Percentiles rank a stretch among this genome's conserved stretches.
Evolutionary conservation across 495 filamentous ascomycete genomes (phyloP).

Genomic region (Penicillium malachiteum): DNA sequence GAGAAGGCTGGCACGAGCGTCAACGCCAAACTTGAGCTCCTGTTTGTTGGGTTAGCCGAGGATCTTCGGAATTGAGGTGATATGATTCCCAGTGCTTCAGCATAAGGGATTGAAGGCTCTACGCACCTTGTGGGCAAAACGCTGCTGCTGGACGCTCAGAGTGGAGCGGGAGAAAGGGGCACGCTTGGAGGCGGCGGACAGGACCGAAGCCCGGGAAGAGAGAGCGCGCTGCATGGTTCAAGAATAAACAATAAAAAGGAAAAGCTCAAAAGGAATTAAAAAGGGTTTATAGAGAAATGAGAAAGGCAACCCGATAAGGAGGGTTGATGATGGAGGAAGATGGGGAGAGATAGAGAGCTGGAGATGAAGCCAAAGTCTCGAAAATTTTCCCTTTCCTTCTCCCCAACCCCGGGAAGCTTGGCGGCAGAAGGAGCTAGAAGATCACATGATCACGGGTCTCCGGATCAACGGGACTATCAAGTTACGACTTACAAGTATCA

Average conservation of each 20-base stretch:
- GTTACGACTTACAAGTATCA: neutral
- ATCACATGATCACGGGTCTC: constrained; percentile 33
- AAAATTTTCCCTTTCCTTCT: constrained; percentile 50
- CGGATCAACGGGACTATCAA: constrained; percentile 1
- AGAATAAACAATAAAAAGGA: constrained; percentile 32
- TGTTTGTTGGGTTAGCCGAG: constrained; percentile 40
- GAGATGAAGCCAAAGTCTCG: constrained; percentile 50
- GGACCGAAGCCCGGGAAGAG: constrained; percentile 64
- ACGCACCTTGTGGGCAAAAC: constrained; percentile 91
- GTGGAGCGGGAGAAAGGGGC: constrained; percentile 47
- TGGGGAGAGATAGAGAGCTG: constrained; percentile 22
- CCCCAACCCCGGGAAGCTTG: constrained; percentile 47
- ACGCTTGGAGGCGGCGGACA: constrained; percentile 64
- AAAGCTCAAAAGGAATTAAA: constrained; percentile 23
- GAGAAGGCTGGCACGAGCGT: constrained; percentile 83
- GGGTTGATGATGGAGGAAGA: constrained; percentile 18
- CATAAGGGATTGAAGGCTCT: constrained; percentile 4
- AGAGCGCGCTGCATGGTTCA: constrained; percentile 70
- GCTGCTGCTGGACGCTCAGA: constrained; percentile 74
- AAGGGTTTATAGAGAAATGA: constrained; percentile 14
- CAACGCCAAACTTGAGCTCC: constrained; percentile 98
- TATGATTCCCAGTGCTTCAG: neutral
- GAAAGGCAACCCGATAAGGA: constrained; percentile 26
- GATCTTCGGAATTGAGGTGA: constrained; percentile 24
- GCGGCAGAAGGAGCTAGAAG: constrained; percentile 49